A percentile compares a stretch with the other conserved stretches of the same genome.
Evolutionary conservation across 1,284 basidiomycete genomes (phyloP).

Genomic region (Boletellus deceptivus): DNA sequence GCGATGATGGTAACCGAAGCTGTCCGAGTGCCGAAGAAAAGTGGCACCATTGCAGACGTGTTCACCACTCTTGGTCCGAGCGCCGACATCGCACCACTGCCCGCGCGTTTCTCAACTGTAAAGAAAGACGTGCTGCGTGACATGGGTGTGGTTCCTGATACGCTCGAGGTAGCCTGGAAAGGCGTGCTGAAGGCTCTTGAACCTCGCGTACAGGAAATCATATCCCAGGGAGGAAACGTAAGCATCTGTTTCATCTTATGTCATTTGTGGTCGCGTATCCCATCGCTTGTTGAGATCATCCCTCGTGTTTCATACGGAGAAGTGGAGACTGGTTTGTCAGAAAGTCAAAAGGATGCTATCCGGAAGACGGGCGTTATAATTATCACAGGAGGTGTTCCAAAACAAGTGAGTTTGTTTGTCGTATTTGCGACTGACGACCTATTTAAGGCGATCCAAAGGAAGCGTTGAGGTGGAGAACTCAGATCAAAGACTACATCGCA

Average conservation of each 20-base stretch:
- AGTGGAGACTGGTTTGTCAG: slow-evolving; percentile 42
- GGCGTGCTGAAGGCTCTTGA: slow-evolving; percentile 54
- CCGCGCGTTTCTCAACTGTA: slow-evolving; percentile 55
- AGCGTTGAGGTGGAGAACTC: slow-evolving; percentile 61
- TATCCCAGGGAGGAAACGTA: slow-evolving; percentile 41
- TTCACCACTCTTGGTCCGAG: slow-evolving; percentile 28
- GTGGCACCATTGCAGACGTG: slow-evolving; percentile 30
- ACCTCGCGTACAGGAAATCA: slow-evolving; percentile 44
- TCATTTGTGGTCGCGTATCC: background rate
- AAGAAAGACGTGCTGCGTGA: slow-evolving; percentile 59
- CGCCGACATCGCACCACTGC: slow-evolving; percentile 35
- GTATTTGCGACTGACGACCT: background rate
- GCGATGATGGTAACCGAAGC: slow-evolving; percentile 14
- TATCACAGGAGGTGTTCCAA: slow-evolving; percentile 56
- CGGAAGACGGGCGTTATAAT: slow-evolving; percentile 60
- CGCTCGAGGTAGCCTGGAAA: slow-evolving; percentile 52
- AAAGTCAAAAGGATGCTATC: slow-evolving; percentile 43
- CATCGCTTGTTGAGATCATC: slow-evolving; percentile 45
- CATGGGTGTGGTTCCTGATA: slow-evolving; percentile 13
- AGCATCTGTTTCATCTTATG: slow-evolving; percentile 7
- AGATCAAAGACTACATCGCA: slow-evolving; percentile 54
- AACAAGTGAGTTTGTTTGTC: slow-evolving; percentile 38
- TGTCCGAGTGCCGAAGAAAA: background rate
- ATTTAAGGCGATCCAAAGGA: slow-evolving; percentile 36
- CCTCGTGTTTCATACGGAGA: slow-evolving; percentile 53